Percentiles rank a stretch among this genome's conserved stretches.
Conservation (phyloP, 202 grass and related monocot genomes). For the Schoenoplectus triqueter region DNA sequence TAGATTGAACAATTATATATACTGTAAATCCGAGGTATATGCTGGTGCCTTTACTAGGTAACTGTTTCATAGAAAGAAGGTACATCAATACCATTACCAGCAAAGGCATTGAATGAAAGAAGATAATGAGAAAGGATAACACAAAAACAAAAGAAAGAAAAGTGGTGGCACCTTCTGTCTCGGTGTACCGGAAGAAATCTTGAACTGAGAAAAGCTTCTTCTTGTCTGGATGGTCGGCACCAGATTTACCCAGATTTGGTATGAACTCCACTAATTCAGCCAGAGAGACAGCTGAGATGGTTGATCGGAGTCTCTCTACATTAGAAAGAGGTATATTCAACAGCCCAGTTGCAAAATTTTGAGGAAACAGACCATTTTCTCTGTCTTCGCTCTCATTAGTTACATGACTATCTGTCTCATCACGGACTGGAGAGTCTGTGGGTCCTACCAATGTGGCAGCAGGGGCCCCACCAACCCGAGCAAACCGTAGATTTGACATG, state of each 20-base stretch:
- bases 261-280: slow-evolving; percentile 75
- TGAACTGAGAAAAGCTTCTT: slow-evolving; percentile 98
- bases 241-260: slow-evolving; percentile 66
- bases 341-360: slow-evolving; percentile 59
- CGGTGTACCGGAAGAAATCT: slow-evolving; percentile 90
- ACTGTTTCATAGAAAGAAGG: background rate
- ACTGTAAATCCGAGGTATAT: background rate
- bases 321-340: slow-evolving; percentile 86
- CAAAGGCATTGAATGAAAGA: background rate
- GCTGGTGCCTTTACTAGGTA: too few species aligned
- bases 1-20: too few species aligned
- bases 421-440: slow-evolving; percentile 34
- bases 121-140: background rate
- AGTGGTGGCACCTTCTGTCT: slow-evolving; percentile 66
- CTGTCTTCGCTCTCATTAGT: slow-evolving; percentile 42
- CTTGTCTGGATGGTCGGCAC: slow-evolving; percentile 79
- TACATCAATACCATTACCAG: too few species aligned
- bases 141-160: background rate
- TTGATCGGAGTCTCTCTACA: slow-evolving; percentile 82
- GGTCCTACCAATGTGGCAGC: slow-evolving; percentile 44
- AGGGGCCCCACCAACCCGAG: slow-evolving; percentile 56
- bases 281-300: slow-evolving; percentile 70
- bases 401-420: slow-evolving; percentile 29
- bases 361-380: slow-evolving; percentile 45
- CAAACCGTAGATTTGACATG: slow-evolving; percentile 74